These are phyloP conservation scores for Colletotrichum zoysiae DNA, from an alignment of 2,329 filamentous ascomycete genomes.

Conservation along the genomic window DNA sequence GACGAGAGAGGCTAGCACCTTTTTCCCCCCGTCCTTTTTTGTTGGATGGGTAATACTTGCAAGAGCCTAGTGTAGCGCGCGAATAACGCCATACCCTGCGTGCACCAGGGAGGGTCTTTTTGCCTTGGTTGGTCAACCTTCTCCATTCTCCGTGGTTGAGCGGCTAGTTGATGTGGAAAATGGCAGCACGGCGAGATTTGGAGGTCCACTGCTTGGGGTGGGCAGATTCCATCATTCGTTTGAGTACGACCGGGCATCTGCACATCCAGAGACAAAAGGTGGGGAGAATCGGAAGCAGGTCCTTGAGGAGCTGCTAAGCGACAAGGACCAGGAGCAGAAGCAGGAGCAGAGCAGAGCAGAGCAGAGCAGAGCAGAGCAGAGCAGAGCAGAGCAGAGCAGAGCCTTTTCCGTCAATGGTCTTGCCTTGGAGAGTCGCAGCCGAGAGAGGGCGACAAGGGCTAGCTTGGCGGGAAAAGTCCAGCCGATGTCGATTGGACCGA, in stretches of 20 bases:
- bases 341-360: no score
- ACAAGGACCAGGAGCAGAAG: constrained; percentile 38
- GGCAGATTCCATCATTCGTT: constrained; percentile 42
- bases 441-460: constrained; percentile 24
- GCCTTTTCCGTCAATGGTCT: constrained; percentile 28
- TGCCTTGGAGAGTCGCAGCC: constrained; percentile 30
- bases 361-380: no score
- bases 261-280: constrained; percentile 40
- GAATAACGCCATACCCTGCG: constrained; percentile 41
- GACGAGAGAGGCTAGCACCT: constrained; percentile 31
- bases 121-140: constrained; percentile 39
- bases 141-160: constrained; percentile 39
- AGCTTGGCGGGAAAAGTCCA: constrained; percentile 18
- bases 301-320: constrained; percentile 33
- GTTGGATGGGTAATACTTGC: constrained; percentile 28
- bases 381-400: no score
- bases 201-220: constrained; percentile 38
- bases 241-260: constrained; percentile 40
- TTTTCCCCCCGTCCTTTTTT: neutral
- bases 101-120: constrained; percentile 35
- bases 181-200: constrained; percentile 41
- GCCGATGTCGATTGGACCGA: constrained; percentile 32
- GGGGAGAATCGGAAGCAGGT: constrained; percentile 27
- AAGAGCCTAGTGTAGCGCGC: constrained; percentile 39
- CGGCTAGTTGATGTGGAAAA: constrained; percentile 41